Base-by-base conservation (phyloP, 2,329 filamentous ascomycete species). In the Calonectria multiphialidica region DNA sequence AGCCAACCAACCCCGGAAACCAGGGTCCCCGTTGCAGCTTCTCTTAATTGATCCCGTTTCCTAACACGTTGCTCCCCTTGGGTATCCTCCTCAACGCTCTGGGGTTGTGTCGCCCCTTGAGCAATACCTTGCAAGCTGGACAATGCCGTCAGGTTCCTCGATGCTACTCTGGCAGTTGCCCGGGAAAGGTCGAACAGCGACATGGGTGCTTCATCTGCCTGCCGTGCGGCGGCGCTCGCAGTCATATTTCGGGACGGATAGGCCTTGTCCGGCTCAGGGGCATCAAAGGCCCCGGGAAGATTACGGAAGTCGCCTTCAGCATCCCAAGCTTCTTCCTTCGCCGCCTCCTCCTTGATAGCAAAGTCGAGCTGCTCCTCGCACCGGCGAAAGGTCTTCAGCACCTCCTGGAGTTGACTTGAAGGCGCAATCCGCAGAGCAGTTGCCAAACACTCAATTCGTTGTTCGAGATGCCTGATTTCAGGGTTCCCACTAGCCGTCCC, bases 391-490 rank as follows among this genome's bases (percentile, higher is more conserved):
- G 91, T 92, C 62, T 91, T 92, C 3, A 97, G 85, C 16, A 97
- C 93, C 75, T 95, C 93, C 71, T 94, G 92, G 0, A 97, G 87
- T 15, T 93, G 91, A 0, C 88, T 85, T 0, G 91, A 84, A 1
- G 94, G 95, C 0, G 94, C 94, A 62, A 96, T 89, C 10, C 94
- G 89, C 21, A 97, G 87, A 1, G 95, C 93, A 15, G 93, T 92
- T 1, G 93, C 92, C 2, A 97, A 86, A 44, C 95, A 93, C 78
- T 96, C 95, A 80, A 95, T 94, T 25, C 94, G 91, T 80, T 96
- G 94, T 78, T 96, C 93, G 1, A 97, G 86, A 75, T 94, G 92
- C 35, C 94, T 90, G 65, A 97, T 89, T 70, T 91, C 86, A 30
- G 87, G 84, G 82, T 92, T 89, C 76, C 89, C 88, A 78, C 86